Evolutionary conservation across 306 rosid genomes (phyloP), one percentile per base, ranked within the genome.

Genomic region (Fragaria ananassa): DNA sequence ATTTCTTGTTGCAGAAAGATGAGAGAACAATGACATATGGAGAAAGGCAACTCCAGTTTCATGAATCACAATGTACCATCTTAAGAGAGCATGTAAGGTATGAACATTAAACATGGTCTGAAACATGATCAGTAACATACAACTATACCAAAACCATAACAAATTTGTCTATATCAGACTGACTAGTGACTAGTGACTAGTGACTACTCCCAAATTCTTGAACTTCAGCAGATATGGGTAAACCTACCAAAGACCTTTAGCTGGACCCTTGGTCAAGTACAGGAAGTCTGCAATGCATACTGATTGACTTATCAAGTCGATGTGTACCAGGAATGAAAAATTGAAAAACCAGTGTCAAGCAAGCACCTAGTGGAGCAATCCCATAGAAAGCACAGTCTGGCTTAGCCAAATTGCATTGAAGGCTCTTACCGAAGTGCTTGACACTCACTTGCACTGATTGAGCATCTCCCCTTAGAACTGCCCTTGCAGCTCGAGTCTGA

Each of bases 361-460:
- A 95, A 76, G 96, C 89, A 6, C 93, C 95, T 80, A 76, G 93
- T 0, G 91, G 89, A 66, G 91, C 87, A 72, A 95, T 90, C 58
- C 99, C 97, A 83, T 92, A 95, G 88, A 92, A 95, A 82, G 99
- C 87, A 45, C 93, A 92, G 81, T 95, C 97, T n/a, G 99, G 99
- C 85, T 91, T 92, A 74, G 93, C 85, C 92, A 95, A 80, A 84
- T 92, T 90, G 84, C 85, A 90, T 74, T 91, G 97, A 53, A 95
- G 93, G 81, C 97, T 89, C 87, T 90, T 95, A 3, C 92, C 90
- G 45, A 95, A 95, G 77, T 95, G 99, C 93, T 85, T 90, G 80
- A 95, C 90, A 68, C 96, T 95, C 77, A 95, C 99, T 79, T 88
- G 97, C 76, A 92, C 99, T 49, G 93, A 83, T 63, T 90, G 93